Percentiles rank a stretch among this genome's conserved stretches.
phyloP scores from a whole-genome alignment of 768 basidiomycete species.

The Amyloporia xantha region DNA sequence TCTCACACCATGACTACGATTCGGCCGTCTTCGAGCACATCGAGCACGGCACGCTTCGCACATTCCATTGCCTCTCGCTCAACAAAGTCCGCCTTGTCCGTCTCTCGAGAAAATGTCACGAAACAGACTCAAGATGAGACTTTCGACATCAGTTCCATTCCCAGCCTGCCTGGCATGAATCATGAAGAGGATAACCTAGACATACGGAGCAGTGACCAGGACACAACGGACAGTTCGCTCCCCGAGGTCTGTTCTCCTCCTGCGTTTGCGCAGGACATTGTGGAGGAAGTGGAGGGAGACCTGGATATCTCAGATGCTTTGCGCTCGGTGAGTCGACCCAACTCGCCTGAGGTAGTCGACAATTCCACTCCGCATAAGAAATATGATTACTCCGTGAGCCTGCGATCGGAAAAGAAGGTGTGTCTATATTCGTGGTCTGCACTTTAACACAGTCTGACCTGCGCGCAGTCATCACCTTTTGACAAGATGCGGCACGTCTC shows the following conservation, averaged over 20 bases:
- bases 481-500: conserved; percentile 24
- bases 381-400: conserved; percentile 28
- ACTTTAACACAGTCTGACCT: not conserved
- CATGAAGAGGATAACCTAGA: conserved; percentile 11
- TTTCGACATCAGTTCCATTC: conserved; percentile 30
- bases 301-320: conserved; percentile 24
- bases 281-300: conserved; percentile 13
- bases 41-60: conserved; percentile 43
- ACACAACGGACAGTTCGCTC: conserved; percentile 17
- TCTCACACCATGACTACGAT: conserved; percentile 45
- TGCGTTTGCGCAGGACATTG: conserved; percentile 9
- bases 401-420: conserved; percentile 27
- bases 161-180: conserved; percentile 16
- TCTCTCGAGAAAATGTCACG: conserved; percentile 12
- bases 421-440: too few relatives aligned
- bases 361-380: conserved; percentile 19
- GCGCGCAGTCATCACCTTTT: conserved; percentile 23
- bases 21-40: conserved; percentile 45
- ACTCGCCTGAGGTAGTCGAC: conserved; percentile 14
- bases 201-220: conserved; percentile 22
- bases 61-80: conserved; percentile 45
- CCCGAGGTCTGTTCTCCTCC: conserved; percentile 16
- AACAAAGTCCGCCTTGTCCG: conserved; percentile 25
- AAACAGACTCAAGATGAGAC: conserved; percentile 11
- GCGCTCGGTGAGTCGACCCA: conserved; percentile 21